These are phyloP conservation scores for Penicillium paradoxum DNA, from an alignment of 495 filamentous ascomycete genomes.

Conservation along the genomic window DNA sequence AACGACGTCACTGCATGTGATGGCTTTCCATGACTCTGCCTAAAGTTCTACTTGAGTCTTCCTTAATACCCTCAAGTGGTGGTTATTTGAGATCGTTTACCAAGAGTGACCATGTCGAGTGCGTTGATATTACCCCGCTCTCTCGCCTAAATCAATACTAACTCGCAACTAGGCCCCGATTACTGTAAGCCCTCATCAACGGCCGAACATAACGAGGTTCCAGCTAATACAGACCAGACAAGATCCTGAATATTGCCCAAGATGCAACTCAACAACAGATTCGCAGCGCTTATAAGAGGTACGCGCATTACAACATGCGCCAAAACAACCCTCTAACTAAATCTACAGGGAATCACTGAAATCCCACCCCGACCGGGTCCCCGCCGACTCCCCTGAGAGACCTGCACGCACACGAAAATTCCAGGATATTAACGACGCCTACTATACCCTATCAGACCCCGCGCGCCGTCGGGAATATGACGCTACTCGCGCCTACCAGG, in stretches of 20 bases:
- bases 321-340: conserved; percentile 3
- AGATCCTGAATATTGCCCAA: conserved; percentile 67
- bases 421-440: conserved; percentile 95
- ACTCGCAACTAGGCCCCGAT: conserved; percentile 13
- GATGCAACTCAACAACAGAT: conserved; percentile 78
- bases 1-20: conserved; percentile 21
- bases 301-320: conserved; percentile 2
- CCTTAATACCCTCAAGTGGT: not conserved
- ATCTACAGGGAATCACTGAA: conserved; percentile 75
- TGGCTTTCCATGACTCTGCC: not conserved
- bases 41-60: not conserved
- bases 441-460: conserved; percentile 87
- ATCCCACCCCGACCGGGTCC: conserved; percentile 89
- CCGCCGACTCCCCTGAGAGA: conserved; percentile 78
- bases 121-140: not conserved
- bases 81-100: not conserved
- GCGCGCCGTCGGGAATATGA: conserved; percentile 85
- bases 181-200: conserved; percentile 17
- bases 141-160: not conserved
- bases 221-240: conserved; percentile 34
- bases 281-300: conserved; percentile 93
- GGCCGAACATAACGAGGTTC: not conserved
- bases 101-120: conserved; percentile 23
- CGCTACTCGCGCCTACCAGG: conserved; percentile 53
- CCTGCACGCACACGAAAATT: conserved; percentile 80